These are phyloP conservation scores for Lactarius deliciosus DNA, from an alignment of 768 basidiomycete species.

Conservation along the genomic window DNA sequence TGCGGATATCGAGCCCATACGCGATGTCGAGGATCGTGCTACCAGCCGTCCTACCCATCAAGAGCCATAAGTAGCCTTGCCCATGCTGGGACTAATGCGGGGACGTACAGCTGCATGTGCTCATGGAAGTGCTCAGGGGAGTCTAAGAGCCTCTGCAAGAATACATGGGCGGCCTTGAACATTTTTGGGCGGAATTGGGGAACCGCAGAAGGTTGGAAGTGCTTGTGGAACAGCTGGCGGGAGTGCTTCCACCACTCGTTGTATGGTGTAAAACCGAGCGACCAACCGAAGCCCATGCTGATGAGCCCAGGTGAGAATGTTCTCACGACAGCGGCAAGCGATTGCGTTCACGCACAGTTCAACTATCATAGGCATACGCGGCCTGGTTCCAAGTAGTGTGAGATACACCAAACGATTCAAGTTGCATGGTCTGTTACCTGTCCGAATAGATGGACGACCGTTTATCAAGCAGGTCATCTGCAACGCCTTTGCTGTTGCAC, in stretches of 20 bases:
- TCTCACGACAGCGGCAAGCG: not conserved
- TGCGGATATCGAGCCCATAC: conserved; percentile 28
- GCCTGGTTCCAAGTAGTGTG: conserved; percentile 9
- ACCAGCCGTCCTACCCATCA: conserved; percentile 22
- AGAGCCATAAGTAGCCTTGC: not conserved
- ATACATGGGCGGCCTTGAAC: conserved; percentile 34
- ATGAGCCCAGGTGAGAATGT: not conserved
- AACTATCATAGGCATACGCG: conserved; percentile 29
- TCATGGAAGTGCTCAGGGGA: conserved; percentile 37
- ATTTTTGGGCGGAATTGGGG: conserved; percentile 36
- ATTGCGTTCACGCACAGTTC: conserved; percentile 21
- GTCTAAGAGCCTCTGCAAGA: conserved; percentile 38
- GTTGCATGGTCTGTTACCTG: conserved; percentile 16
- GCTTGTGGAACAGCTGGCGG: conserved; percentile 36
- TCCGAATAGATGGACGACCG: conserved; percentile 42
- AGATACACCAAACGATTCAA: not conserved
- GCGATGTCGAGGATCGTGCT: conserved; percentile 28
- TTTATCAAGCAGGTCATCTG: conserved; percentile 41
- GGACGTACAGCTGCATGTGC: conserved; percentile 39
- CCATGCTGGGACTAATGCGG: too few relatives aligned
- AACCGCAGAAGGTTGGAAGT: conserved; percentile 31
- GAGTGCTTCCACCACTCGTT: conserved; percentile 38
- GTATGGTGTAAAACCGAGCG: conserved; percentile 35
- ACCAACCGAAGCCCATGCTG: conserved; percentile 30
- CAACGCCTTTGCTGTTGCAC: conserved; percentile 38